Conservation (phyloP, 2,329 filamentous ascomycete species). For the Penicillium sp. region DNA sequence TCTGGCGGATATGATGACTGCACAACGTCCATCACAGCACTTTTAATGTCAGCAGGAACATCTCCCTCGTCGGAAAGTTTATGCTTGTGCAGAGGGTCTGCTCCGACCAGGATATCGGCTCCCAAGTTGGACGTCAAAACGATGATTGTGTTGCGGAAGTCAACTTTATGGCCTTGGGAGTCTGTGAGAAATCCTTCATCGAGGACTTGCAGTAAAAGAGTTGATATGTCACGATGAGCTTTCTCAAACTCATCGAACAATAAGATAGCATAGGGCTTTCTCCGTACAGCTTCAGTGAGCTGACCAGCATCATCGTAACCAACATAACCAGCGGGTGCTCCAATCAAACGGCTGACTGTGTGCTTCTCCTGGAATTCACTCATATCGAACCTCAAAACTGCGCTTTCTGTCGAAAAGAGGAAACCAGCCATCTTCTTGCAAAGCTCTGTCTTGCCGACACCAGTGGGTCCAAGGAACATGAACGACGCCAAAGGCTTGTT, state of each 20-base stretch:
- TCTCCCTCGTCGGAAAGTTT: slow-evolving; percentile 61
- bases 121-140: slow-evolving; percentile 95
- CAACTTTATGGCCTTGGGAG: slow-evolving; percentile 91
- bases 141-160: slow-evolving; percentile 95
- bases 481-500: slow-evolving; percentile 90
- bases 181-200: slow-evolving; percentile 97
- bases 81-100: slow-evolving; percentile 57
- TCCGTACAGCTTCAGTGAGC: slow-evolving; percentile 87
- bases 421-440: slow-evolving; percentile 95
- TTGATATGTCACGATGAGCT: slow-evolving; percentile 90
- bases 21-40: slow-evolving; percentile 85
- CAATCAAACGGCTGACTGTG: slow-evolving; percentile 88
- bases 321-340: slow-evolving; percentile 88
- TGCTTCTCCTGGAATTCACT: slow-evolving; percentile 97
- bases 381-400: slow-evolving; percentile 95
- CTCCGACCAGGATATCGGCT: slow-evolving; percentile 81
- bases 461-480: slow-evolving; percentile 96
- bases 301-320: slow-evolving; percentile 97
- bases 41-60: slow-evolving; percentile 68
- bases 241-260: slow-evolving; percentile 98
- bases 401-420: slow-evolving; percentile 85
- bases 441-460: slow-evolving; percentile 94
- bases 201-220: slow-evolving; percentile 85
- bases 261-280: slow-evolving; percentile 92
- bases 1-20: slow-evolving; percentile 73